Base-by-base conservation (phyloP, 768 basidiomycete species). In the Trametes meyenii region DNA sequence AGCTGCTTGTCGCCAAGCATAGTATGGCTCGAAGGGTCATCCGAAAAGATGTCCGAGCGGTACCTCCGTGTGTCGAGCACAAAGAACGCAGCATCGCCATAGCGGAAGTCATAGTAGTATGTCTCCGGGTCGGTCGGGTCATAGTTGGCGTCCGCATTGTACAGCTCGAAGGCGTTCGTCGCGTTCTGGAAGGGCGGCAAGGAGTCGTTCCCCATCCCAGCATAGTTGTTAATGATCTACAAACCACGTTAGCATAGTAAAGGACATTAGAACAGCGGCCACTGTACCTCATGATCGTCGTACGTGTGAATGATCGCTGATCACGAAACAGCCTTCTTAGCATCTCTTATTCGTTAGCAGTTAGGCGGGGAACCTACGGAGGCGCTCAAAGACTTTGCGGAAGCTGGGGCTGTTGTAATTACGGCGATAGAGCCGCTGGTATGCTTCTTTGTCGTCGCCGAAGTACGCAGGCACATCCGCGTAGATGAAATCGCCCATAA, bases 401-500 rank as follows among this genome's bases (percentile, higher is more conserved):
- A 86, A 87, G 70, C 86, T 86, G 3, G 80, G 75, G 62, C 85
- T 87, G 16, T 82, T 79, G 63, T 87, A 90, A 64, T 85, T 84
- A 50, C 88, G 81, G 29, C 89, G 76, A 68, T 91, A 92, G 16
- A 88, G 77, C 29, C 88, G 81, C 58, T 81, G 73, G 69, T 89
- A 92, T 17, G 81, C 79, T 49, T 86, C 81, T 59, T 73, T 73
- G 64, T 79, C 73, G 66, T 86, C 84, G 2, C 87, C 87, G 44
- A 81, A 78, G 68, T 85, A 86, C 12, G 79, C 51, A 5, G 90
- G 89, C 1, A 88, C 83, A 66, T 91, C 89, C 1, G 86, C 86
- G 64, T 91, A 90, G 63, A 92, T 86, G 62, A 87, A 88, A 68
- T 91, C 89, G 5, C 89, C 89, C 50, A 91, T 73, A 71, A 90